Base-by-base conservation (phyloP, 208 protist genomes). In the Leishmania tropica region DNA sequence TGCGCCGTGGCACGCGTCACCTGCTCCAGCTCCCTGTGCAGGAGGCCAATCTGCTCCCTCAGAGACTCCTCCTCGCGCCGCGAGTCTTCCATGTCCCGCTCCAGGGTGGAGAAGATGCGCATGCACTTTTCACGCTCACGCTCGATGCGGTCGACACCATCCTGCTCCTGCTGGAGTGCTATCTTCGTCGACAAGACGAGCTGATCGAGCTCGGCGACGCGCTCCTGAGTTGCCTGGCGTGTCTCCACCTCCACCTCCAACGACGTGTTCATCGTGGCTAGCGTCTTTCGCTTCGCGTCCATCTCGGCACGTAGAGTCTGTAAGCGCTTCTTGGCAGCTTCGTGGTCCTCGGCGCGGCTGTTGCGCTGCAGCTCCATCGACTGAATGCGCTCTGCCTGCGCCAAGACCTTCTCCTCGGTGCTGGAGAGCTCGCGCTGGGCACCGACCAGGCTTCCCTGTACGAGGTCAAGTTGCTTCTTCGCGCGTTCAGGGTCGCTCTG, bases 201-300 rank as follows among this genome's bases (percentile, higher is more conserved):
- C 24, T 91, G 83, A 28, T 96, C 94, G 37, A 96, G 85, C 76
- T 96, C 87, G 24, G 76, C 78, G 21, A 95, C 87, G 53, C 95
- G 89, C 78, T 93, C 89, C 67, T 97, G 89, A 56, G 91, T 93
- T 17, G 84, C 80, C 71, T 95, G 88, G 28, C 91, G 91, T 75
- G 91, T 89, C 78, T 97, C 92, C 64, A 90, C 70, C 68, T 98
- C 95, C 58, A 92, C 89, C 82, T 95, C 92, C 15, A 98, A 81
- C 15, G 94, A 95, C 37, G 90, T 90, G 80, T 92, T 96, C 67
- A 98, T 88, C 11, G 92, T 97, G 64, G 93, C 93, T n/a, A 98
- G 85, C 10, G 94, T 94, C 80, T 96, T 94, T 53, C 93, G 92
- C 82, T 96, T 96, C 45, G 93, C 86, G 8, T 96, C 92, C 28